These are phyloP conservation scores for Penicillium brevicompactum DNA, from an alignment of 2,329 filamentous ascomycete genomes.

Conservation along the genomic window DNA sequence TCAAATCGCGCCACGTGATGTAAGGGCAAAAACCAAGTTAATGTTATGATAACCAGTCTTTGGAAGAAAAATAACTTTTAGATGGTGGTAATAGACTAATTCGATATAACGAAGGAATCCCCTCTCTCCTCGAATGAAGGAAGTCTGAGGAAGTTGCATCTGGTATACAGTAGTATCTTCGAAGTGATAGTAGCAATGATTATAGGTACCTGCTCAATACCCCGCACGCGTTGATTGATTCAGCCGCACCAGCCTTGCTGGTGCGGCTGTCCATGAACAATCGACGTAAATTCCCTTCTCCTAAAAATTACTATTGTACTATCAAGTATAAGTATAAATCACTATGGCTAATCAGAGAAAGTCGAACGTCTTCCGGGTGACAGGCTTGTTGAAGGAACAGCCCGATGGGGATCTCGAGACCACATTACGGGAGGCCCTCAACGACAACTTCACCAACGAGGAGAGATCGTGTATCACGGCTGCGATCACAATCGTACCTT, in stretches of 20 bases:
- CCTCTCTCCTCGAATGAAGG: neutral
- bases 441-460: conserved; percentile 9
- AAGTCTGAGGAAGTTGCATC: neutral
- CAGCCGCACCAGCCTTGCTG: neutral
- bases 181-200: neutral
- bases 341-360: conserved; percentile 10
- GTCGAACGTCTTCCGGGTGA: conserved; percentile 14
- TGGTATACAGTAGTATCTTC: neutral
- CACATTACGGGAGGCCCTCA: conserved; percentile 6
- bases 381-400: conserved; percentile 7
- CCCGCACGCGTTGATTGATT: neutral
- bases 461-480: conserved; percentile 9
- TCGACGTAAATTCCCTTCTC: neutral
- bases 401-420: conserved; percentile 8
- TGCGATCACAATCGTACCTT: conserved; percentile 11
- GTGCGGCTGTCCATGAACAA: neutral
- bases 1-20: neutral
- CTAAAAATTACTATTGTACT: neutral
- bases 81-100: neutral
- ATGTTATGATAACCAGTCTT: neutral
- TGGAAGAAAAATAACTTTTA: neutral
- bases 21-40: neutral
- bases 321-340: neutral
- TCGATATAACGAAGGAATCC: no score
- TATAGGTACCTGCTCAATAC: neutral